phyloP scores from a whole-genome alignment of 495 filamentous ascomycete species.

The Astrocystis sublimbata region DNA sequence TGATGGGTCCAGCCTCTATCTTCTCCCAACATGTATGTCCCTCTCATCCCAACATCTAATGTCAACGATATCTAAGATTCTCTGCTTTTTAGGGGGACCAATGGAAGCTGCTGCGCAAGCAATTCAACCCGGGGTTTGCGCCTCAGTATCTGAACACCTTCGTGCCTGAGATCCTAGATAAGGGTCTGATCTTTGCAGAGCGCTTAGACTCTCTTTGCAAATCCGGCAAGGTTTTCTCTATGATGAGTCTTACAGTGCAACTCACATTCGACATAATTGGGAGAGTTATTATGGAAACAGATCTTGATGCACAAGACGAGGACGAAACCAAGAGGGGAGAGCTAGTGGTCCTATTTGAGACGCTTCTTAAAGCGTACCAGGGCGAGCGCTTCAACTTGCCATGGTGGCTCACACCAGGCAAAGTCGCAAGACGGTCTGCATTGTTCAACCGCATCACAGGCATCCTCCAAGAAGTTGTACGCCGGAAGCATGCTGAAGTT shows the following conservation, averaged over 20 bases:
- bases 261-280: constrained; percentile 46
- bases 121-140: constrained; percentile 47
- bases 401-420: constrained; percentile 28
- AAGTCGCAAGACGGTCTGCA: constrained; percentile 19
- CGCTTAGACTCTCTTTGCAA: constrained; percentile 27
- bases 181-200: constrained; percentile 34
- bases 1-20: constrained; percentile 43
- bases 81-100: constrained; percentile 25
- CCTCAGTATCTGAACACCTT: constrained; percentile 43
- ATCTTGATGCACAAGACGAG: neutral
- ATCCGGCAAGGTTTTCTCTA: constrained; percentile 30
- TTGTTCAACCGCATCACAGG: neutral
- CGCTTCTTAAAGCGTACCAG: constrained; percentile 28
- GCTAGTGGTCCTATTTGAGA: constrained; percentile 28
- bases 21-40: constrained; percentile 17
- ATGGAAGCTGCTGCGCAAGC: constrained; percentile 44
- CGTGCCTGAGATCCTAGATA: constrained; percentile 43
- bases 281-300: constrained; percentile 1
- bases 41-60: neutral
- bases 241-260: constrained; percentile 29
- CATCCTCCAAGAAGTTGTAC: constrained; percentile 28
- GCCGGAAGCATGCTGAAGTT: constrained; percentile 24
- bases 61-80: neutral
- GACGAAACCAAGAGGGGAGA: neutral
- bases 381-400: constrained; percentile 17